phyloP scores from a whole-genome alignment of 352 stramenopile species.

The Pythium plurisporium region DNA sequence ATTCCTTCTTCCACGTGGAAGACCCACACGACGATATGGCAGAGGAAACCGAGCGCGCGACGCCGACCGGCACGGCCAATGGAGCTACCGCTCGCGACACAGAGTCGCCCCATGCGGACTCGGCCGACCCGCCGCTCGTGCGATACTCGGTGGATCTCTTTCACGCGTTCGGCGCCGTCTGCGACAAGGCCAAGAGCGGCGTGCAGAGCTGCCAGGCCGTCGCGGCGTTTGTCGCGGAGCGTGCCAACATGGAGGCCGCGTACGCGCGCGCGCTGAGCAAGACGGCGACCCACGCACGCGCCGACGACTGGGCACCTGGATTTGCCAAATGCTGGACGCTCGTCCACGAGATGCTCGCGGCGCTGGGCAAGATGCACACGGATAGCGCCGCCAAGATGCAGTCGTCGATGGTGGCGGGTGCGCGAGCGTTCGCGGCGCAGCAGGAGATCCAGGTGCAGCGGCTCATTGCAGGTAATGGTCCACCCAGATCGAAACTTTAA shows the following conservation, averaged over 20 bases:
- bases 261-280: conserved; percentile 63
- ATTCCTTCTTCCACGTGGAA: neutral
- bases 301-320: conserved; percentile 68
- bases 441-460: conserved; percentile 76
- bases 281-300: conserved; percentile 54
- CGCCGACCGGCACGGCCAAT: neutral
- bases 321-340: conserved; percentile 50
- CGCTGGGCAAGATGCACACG: conserved; percentile 47
- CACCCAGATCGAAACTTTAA: no score
- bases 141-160: conserved; percentile 74
- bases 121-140: conserved; percentile 1
- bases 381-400: conserved; percentile 62
- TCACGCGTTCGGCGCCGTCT: conserved; percentile 61
- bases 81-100: neutral
- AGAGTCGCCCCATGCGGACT: neutral
- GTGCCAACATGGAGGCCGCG: conserved; percentile 44
- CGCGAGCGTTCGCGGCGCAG: conserved; percentile 65
- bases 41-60: neutral
- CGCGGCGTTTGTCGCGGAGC: conserved; percentile 55
- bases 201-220: conserved; percentile 74
- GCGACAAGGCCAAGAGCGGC: conserved; percentile 69
- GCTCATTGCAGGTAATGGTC: conserved; percentile 66
- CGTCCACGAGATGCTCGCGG: conserved; percentile 52
- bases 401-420: conserved; percentile 43
- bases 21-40: neutral